Conservation (phyloP, 371 early-diverging fungal species). For the Choanephora cucurbitarum region DNA sequence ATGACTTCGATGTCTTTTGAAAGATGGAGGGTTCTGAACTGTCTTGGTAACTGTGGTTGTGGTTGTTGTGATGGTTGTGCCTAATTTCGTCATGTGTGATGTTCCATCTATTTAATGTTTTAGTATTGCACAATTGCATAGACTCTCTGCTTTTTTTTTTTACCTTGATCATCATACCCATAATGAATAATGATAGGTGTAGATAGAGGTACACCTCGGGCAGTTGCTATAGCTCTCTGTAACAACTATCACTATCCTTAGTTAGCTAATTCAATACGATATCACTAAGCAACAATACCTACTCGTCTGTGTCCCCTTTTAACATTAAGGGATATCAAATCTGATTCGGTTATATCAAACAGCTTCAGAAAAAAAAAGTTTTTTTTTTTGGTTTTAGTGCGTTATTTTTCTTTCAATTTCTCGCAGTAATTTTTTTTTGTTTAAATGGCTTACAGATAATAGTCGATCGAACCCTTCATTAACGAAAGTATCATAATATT, state of each 20-base stretch:
- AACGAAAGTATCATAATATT: slow-evolving; percentile 34
- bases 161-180: slow-evolving; percentile 21
- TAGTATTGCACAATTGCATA: too few relatives aligned
- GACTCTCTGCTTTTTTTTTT: too few relatives aligned
- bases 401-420: neutral
- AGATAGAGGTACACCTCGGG: slow-evolving; percentile 31
- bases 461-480: slow-evolving; percentile 42
- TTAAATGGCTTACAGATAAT: slow-evolving; percentile 21
- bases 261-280: neutral
- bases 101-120: neutral
- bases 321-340: slow-evolving; percentile 44
- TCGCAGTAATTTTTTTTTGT: neutral
- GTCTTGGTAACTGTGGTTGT: slow-evolving; percentile 3
- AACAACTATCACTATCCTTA: slow-evolving; percentile 23
- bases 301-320: slow-evolving; percentile 58
- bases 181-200: slow-evolving; percentile 28
- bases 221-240: slow-evolving; percentile 43
- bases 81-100: neutral
- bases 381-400: neutral
- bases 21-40: neutral
- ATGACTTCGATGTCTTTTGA: neutral
- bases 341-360: slow-evolving; percentile 49
- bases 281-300: slow-evolving; percentile 21
- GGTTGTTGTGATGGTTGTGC: neutral
- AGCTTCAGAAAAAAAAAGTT: slow-evolving; percentile 35